Percentiles rank a stretch among this genome's conserved stretches.
These are phyloP conservation scores for Zea mays DNA, from an alignment of 176 grass and related monocot genomes.

Conservation along the genomic window DNA sequence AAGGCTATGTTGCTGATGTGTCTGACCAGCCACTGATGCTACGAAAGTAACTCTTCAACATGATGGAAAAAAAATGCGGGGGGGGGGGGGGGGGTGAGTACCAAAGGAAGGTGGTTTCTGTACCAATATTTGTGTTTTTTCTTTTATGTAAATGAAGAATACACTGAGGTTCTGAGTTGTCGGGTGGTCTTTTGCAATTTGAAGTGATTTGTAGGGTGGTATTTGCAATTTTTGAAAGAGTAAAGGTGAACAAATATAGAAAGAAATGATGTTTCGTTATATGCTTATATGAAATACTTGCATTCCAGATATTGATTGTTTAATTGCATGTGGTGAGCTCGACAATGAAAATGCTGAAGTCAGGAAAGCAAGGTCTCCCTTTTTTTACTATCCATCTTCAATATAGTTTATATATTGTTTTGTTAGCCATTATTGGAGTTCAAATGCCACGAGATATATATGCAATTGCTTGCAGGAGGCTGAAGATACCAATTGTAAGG, in stretches of 20 bases:
- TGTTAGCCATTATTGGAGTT: neutral
- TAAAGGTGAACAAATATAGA: constrained; percentile 4
- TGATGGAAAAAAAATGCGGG: too few relatives aligned
- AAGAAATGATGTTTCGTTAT: constrained; percentile 1
- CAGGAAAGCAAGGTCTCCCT: constrained; percentile 74
- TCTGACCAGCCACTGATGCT: neutral
- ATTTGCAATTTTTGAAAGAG: neutral
- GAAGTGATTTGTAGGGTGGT: neutral
- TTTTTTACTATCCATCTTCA: neutral
- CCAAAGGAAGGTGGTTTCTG: neutral
- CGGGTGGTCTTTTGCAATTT: neutral
- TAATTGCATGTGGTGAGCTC: constrained; percentile 68
- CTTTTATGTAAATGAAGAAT: neutral
- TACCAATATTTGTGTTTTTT: neutral
- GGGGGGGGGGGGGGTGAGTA: too few relatives aligned
- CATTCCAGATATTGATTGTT: constrained; percentile 79
- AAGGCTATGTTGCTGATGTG: too few relatives aligned
- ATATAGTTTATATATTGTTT: constrained; percentile 30
- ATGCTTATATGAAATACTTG: constrained; percentile 39
- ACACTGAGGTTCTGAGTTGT: neutral
- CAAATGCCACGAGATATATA: constrained; percentile 22
- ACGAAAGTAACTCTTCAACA: neutral
- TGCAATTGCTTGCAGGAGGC: constrained; percentile 61
- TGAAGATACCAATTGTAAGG: constrained; percentile 84
- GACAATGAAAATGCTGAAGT: constrained; percentile 69